Base-by-base conservation (phyloP, 306 rosid genomes). In the Vigna reflexopilosa region DNA sequence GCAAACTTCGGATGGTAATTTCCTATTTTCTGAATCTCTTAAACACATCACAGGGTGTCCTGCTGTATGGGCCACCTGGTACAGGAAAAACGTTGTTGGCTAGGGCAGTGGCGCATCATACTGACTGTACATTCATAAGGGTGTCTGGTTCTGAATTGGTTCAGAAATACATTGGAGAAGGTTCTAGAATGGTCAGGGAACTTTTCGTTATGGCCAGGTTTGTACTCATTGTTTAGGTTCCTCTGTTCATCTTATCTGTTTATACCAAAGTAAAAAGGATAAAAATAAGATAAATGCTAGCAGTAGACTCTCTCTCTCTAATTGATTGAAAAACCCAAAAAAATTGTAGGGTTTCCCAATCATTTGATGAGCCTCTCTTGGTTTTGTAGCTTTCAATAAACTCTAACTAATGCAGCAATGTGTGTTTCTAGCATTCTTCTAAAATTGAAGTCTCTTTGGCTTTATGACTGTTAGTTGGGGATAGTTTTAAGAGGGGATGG, bases 141-240 rank as follows among this genome's bases (percentile, higher is more conserved):
- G 98, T 95, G 78, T 95, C 99, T 75, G 99, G 99, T 55, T 95
- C 99, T 65, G 99, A 95, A 76, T 78, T 95, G 47, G 99, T 95
- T 77, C 99, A 95, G 87, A 95, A 95, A 81, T 95, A 95, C 87
- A 95, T 95, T 77, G 99, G 99, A 77, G 99, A 95, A 88, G 99
- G 99, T 40, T 95, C 99, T 42, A 85, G 99, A 88, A 95, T 95
- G 99, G 99, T 95, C 73, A 91, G 98, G 78, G 99, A 95, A 78
- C 98, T 95, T 68, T 95, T 95, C 6, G 98, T 93, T 77, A 93
- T 95, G 99, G 99, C 99, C 85, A 95, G 99, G 99, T 95, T 84
- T 85, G 86, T 88, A 55, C 76, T 77, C 80, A 44, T 63, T 32
- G 4, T 59, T 49, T 36, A 62, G 62, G 56, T 70, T 75, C 52